Conservation (phyloP, 345 rosid species). For the Aegle marmelos region DNA sequence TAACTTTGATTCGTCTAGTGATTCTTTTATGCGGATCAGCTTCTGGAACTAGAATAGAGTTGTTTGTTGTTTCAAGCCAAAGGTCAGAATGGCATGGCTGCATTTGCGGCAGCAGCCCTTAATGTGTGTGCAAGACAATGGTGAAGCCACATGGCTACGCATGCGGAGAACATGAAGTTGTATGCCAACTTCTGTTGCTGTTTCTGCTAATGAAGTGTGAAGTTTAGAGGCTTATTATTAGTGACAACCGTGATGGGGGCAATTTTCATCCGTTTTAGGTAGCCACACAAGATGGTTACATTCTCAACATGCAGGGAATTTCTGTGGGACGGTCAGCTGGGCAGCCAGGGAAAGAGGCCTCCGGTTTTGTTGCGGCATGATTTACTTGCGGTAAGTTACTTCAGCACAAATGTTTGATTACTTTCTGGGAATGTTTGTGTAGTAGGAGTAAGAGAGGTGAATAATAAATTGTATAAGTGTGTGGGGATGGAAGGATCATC, state of each 20-base stretch:
- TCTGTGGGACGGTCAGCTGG: conserved; percentile 32
- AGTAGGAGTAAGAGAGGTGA: background rate
- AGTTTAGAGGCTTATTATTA: background rate
- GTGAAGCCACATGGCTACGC: conserved; percentile 30
- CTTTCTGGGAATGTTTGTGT: background rate
- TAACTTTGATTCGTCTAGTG: conserved; percentile 9
- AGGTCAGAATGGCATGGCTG: background rate
- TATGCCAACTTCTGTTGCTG: background rate
- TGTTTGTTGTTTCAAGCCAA: conserved; percentile 4
- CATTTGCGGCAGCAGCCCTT: background rate
- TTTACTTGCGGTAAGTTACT: conserved; percentile 28
- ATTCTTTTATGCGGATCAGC: conserved; percentile 25
- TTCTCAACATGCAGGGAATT: conserved; percentile 54
- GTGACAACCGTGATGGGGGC: background rate
- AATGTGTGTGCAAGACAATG: conserved; percentile 27
- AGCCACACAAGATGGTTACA: conserved; percentile 49
- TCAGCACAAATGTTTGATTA: background rate
- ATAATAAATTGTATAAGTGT: background rate
- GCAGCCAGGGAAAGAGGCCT: conserved; percentile 17
- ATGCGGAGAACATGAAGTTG: conserved; percentile 35
- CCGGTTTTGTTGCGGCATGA: conserved; percentile 58
- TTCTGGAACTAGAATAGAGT: conserved; percentile 1
- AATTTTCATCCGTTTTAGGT: conserved; percentile 33
- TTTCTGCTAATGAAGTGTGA: background rate
- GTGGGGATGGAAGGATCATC: conserved; percentile 35